Evolutionary conservation across 148 eudicot genomes (phyloP).

Genomic region (Camellia japonica): DNA sequence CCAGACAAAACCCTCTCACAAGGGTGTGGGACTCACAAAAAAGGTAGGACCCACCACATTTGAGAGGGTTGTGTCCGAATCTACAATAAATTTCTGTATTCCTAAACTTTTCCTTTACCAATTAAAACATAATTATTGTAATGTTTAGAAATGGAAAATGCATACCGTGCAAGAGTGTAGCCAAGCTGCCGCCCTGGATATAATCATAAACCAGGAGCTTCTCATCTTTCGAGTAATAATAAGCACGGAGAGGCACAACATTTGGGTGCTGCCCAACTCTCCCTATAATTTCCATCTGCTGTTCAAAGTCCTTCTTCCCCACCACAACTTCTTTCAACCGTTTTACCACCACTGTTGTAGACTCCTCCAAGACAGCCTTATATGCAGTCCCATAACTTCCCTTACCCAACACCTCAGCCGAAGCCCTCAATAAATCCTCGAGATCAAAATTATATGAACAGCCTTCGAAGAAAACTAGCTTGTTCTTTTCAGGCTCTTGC

Average conservation of each 20-base stretch:
- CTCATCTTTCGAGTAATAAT: constrained; percentile 23
- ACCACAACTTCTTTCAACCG: constrained; percentile 25
- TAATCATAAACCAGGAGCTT: constrained; percentile 23
- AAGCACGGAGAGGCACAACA: constrained; percentile 17
- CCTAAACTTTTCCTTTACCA: neutral
- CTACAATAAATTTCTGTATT: too few relatives aligned
- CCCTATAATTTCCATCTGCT: constrained; percentile 24
- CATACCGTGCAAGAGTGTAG: constrained; percentile 19
- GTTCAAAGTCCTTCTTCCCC: constrained; percentile 21
- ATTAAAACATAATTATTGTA: neutral
- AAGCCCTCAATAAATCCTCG: constrained; percentile 21
- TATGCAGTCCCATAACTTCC: constrained; percentile 22
- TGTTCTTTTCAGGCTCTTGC: constrained; percentile 23
- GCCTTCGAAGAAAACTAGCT: constrained; percentile 23
- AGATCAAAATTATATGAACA: constrained; percentile 17
- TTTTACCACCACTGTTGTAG: constrained; percentile 18
- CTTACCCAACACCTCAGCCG: constrained; percentile 25
- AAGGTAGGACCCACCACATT: too few relatives aligned
- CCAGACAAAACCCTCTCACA: too few relatives aligned
- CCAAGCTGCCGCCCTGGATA: constrained; percentile 16
- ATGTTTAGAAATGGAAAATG: neutral
- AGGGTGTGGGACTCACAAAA: too few relatives aligned
- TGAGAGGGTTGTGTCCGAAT: too few relatives aligned
- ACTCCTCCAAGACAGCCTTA: constrained; percentile 20
- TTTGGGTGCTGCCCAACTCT: constrained; percentile 21